These are phyloP conservation scores for Prosopis cineraria DNA, from an alignment of 306 rosid genomes.

Conservation along the genomic window DNA sequence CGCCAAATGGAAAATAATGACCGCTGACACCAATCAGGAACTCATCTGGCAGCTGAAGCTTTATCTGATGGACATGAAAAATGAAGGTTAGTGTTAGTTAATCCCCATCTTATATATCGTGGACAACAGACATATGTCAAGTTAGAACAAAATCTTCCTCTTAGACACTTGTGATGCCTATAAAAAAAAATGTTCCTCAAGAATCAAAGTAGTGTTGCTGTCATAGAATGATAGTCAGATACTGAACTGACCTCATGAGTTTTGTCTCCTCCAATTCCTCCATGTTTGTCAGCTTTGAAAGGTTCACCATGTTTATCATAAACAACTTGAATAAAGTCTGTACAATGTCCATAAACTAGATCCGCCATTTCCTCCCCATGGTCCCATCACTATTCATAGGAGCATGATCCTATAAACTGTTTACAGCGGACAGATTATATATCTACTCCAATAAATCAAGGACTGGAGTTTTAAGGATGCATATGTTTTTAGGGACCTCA, in stretches of 20 bases:
- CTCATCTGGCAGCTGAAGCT: constrained; percentile 62
- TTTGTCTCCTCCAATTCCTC: constrained; percentile 61
- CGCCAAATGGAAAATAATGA: constrained; percentile 45
- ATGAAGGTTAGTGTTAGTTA: not conserved
- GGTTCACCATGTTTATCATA: constrained; percentile 62
- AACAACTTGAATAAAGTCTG: constrained; percentile 56
- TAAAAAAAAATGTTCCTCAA: too few species aligned
- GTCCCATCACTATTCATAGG: constrained; percentile 43
- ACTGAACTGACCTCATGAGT: constrained; percentile 43
- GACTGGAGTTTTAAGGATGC: too few species aligned
- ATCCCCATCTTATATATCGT: too few species aligned
- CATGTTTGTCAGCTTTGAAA: constrained; percentile 51
- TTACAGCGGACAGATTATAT: not conserved
- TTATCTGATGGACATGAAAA: constrained; percentile 41
- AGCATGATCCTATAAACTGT: not conserved
- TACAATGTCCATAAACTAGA: constrained; percentile 52
- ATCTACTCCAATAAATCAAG: too few species aligned
- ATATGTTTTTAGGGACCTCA: too few species aligned
- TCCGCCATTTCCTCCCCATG: constrained; percentile 82
- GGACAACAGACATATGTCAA: too few species aligned
- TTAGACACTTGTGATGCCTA: too few species aligned
- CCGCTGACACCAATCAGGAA: constrained; percentile 55
- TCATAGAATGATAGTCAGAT: too few species aligned
- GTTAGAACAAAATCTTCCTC: too few species aligned
- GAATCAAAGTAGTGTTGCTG: too few species aligned